Evolutionary conservation across 192 early-diverging fungal species (phyloP), one percentile per base, ranked within the genome.

Genomic region (Linnemannia schmuckeri): DNA sequence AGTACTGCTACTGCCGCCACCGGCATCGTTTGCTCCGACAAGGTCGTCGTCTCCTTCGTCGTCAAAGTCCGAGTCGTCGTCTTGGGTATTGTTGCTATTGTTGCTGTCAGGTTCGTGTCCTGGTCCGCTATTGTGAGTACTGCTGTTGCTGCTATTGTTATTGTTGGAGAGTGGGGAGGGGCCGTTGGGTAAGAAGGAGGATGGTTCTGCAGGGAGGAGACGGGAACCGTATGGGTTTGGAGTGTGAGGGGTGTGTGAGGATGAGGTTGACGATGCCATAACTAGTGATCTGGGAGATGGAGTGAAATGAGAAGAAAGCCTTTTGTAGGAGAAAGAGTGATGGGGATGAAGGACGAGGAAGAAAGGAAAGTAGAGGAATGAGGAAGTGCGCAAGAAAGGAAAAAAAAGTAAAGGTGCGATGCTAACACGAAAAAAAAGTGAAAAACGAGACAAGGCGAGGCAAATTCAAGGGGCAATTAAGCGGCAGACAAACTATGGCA

Each of bases 201-300:
- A 74, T 0, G 79, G 74, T 22, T 80, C 79, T 44, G 74, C 68
- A 24, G 79, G 79, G 3, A 74, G 42, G 41, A 80, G 72, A 6
- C 79, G 72, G 44, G 70, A 82, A n/a, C 73, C 80, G 38, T 81
- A 75, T 37, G 72, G 79, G 54, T 68, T 80, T 38, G 47, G 20
- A 33, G 17, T 47, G 18, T 12, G 18, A 10, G 8, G 69, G 30
- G 33, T 52, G 44, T 30, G 77, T 12, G 77, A 18, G 15, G 33
- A 27, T 42, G 78, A 40, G 37, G 71, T 72, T 38, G 44, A 46
- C 27, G 44, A 46, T 27, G n/a, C 72, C 41, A 30, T 73, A 7
- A 22, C 41, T 38, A 4, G 30, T 4, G 72, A 12, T 41, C 10
- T 49, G 72, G n/a, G 27, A 4, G n/a, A 4, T 72, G 37, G 22